Evolutionary conservation across 768 basidiomycete genomes (phyloP).

Genomic region (Kwoniella europaea): DNA sequence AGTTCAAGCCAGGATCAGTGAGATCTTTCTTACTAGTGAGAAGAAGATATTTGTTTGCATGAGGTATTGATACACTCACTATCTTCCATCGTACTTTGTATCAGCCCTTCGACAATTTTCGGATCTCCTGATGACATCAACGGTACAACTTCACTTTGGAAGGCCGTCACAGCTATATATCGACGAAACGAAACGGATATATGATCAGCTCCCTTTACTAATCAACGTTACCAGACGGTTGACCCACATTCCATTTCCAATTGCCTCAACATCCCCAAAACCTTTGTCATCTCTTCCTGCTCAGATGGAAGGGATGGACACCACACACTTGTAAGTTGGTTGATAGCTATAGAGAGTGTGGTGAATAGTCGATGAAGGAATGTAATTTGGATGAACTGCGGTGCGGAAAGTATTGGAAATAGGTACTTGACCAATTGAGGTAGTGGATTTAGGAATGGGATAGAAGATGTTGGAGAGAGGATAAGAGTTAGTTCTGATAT

Average conservation of each 20-base stretch:
- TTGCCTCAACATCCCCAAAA: conserved; percentile 20
- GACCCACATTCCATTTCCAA: conserved; percentile 41
- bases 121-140: conserved; percentile 18
- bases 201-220: too few relatives aligned
- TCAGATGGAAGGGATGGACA: conserved; percentile 1
- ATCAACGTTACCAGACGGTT: neutral
- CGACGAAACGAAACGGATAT: neutral
- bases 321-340: conserved; percentile 48
- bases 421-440: neutral
- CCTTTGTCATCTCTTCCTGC: conserved; percentile 18
- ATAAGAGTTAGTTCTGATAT: conserved; percentile 40
- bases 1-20: too few relatives aligned
- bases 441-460: neutral
- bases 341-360: conserved; percentile 35
- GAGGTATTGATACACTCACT: conserved; percentile 20
- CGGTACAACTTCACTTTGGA: conserved; percentile 27
- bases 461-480: conserved; percentile 27
- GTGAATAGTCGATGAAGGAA: conserved; percentile 41
- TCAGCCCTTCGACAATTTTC: conserved; percentile 10
- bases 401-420: neutral
- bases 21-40: neutral
- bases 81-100: conserved; percentile 30
- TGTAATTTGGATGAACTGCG: conserved; percentile 39
- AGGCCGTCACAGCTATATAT: conserved; percentile 11
- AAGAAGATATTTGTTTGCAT: neutral